Percentiles rank a stretch among this genome's conserved stretches.
These are phyloP conservation scores for Lentinula guzmanii DNA, from an alignment of 768 basidiomycete species.

Conservation along the genomic window DNA sequence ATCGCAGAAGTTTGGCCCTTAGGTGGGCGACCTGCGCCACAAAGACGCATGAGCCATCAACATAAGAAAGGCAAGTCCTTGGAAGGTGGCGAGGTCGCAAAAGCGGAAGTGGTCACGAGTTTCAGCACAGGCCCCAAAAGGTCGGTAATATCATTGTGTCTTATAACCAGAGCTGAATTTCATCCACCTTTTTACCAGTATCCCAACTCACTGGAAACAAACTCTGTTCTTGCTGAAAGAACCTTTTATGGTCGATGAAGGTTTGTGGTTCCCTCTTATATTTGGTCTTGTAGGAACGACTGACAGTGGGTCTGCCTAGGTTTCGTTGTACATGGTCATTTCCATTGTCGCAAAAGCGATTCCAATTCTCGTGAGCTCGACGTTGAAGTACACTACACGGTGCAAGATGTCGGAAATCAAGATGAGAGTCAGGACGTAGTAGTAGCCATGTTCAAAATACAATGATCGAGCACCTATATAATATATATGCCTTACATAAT, in stretches of 20 bases:
- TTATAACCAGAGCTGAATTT: not conserved
- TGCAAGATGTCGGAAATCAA: conserved; percentile 14
- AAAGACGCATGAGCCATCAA: conserved; percentile 49
- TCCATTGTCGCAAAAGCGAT: conserved; percentile 76
- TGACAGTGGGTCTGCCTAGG: conserved; percentile 35
- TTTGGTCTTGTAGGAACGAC: not conserved
- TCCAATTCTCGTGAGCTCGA: conserved; percentile 84
- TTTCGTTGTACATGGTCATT: conserved; percentile 68
- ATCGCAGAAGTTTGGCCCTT: conserved; percentile 81
- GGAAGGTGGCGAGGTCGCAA: conserved; percentile 4
- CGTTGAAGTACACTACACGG: conserved; percentile 74
- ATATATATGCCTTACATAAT: not conserved
- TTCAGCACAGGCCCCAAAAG: conserved; percentile 88
- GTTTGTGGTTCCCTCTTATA: conserved; percentile 30
- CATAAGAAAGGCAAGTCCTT: not conserved
- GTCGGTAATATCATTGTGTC: not conserved
- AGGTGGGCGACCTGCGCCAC: conserved; percentile 55
- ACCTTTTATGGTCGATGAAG: conserved; percentile 71
- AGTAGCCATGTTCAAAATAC: conserved; percentile 77
- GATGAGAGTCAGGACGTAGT: conserved; percentile 32
- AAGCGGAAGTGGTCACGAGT: conserved; percentile 42
- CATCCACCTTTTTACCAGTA: conserved; percentile 22
- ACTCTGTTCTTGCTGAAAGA: conserved; percentile 82
- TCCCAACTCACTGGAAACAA: conserved; percentile 96
- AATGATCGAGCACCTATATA: conserved; percentile 27